Base-by-base conservation (phyloP, 2,329 filamentous ascomycete genomes). In the Phaeophleospora eucalypticola region DNA sequence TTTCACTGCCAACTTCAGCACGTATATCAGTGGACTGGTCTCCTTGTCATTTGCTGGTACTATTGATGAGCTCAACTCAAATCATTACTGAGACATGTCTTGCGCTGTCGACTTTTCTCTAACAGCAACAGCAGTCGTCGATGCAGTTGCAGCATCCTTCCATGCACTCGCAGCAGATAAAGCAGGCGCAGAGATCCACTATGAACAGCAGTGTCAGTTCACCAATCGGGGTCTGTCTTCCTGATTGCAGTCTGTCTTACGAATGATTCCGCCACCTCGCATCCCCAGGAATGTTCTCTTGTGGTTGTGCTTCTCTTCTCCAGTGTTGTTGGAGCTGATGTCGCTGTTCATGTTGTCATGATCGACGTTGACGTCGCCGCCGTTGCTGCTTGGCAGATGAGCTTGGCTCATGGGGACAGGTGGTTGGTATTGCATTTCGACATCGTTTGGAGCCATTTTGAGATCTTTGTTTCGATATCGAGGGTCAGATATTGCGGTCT, bases 71-170 rank as follows among this genome's bases (percentile, higher is more conserved):
- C n/a, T n/a, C n/a, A n/a, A n/a, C n/a, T n/a, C n/a, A n/a, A n/a
- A n/a, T n/a, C n/a, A n/a, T n/a, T n/a, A n/a, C n/a, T n/a, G n/a
- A n/a, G n/a, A n/a, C n/a, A n/a, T n/a, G n/a, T n/a, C n/a, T n/a
- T n/a, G n/a, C n/a, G n/a, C n/a, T n/a, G n/a, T n/a, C n/a, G n/a
- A n/a, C n/a, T n/a, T n/a, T n/a, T n/a, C n/a, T 37, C 45, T 60
- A 60, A 43, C 58, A 61, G 50, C 58, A 61, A 41, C 58, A 61
- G 52, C 58, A 60, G 44, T 61, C 58, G 38, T 61, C 58, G 32
- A 61, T 42, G n/a, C 51, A 54, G 38, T 55, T 32, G 49, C 57
- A 59, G 52, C 57, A 52, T 35, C 46, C 57, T 48, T 50, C 56
- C 52, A 45, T 47, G 16, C 14, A 7, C 41, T 61, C 58, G 52